These are phyloP conservation scores for Microcos paniculata DNA, from an alignment of 345 rosid genomes.

Conservation along the genomic window DNA sequence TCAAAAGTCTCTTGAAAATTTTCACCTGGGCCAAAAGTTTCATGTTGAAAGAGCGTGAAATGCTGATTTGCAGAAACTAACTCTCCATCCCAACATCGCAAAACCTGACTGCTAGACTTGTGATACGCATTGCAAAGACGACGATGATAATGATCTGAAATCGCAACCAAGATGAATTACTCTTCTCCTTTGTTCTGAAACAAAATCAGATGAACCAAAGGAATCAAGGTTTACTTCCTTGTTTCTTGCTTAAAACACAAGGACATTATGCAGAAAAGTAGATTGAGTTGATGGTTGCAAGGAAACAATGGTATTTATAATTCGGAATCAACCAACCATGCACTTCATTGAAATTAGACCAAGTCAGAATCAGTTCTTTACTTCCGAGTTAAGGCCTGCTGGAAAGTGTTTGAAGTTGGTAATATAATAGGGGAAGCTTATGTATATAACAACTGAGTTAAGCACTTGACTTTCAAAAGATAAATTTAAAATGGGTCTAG, in stretches of 20 bases:
- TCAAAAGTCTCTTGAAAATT: background rate
- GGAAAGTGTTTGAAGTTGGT: background rate
- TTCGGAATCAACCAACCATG: background rate
- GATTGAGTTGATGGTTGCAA: background rate
- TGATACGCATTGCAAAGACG: background rate
- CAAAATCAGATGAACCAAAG: too few species aligned
- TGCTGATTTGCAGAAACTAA: background rate
- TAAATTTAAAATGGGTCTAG: background rate
- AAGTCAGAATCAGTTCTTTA: background rate
- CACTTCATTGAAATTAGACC: background rate
- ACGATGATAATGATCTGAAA: background rate
- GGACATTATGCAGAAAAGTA: background rate
- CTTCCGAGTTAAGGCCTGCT: too few species aligned
- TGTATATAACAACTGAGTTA: background rate
- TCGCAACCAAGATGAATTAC: background rate
- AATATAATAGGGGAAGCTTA: too few species aligned
- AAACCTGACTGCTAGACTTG: background rate
- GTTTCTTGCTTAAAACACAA: background rate
- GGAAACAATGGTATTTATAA: background rate
- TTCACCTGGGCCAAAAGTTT: constrained; percentile 7
- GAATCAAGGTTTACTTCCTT: background rate
- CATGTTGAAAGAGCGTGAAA: background rate
- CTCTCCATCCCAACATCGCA: background rate
- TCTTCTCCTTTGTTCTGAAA: too few species aligned
- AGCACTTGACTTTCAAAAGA: background rate